Base-by-base conservation (phyloP, 2,329 filamentous ascomycete species). In the Phaeophleospora eucalypticola region DNA sequence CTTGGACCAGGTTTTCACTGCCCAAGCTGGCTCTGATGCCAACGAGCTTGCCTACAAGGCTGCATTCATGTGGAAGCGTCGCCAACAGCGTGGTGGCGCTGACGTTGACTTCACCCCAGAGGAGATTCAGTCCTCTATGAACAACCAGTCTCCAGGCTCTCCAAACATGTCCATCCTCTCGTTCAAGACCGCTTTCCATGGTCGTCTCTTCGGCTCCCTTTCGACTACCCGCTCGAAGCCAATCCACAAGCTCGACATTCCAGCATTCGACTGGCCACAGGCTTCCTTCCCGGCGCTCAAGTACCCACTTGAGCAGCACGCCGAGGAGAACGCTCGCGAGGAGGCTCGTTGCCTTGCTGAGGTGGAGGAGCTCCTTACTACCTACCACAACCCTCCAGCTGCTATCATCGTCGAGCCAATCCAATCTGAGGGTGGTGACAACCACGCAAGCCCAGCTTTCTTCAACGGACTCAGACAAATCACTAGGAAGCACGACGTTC, bases 11-110 rank as follows among this genome's bases (percentile, higher is more conserved):
- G 89, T 95, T 59, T 95, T 95, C 73, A 95, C 89, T 15, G 88
- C 85, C 56, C 86, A 89, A 76, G 82, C 89, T 44, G 89, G 89
- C 52, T 94, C 88, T 16, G 89, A 95, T 63, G 89, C 89, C 70
- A 95, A 95, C 72, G 90, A 95, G 74, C 86, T 87, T 27, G 90
- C 90, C 36, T 95, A 89, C 80, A 95, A 95, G 74, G 89, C 89
- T 7, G 89, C 90, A 41, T 95, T 95, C 74, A 95, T 95, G 84
- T 94, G 85, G 79, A 84, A 85, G 64, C 83, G 87, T 40, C 86
- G 89, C 68, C 78, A 82, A 54, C 81, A 93, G 71, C 87, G 90
- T 52, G 89, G 89, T 57, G 88, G 88, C 6, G 74, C 81, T 37
- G 69, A 84, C 32, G 86, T 84, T 45, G 87, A 91, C 48, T 95